Evolutionary conservation across 202 grass and related monocot species (phyloP).

Genomic region (Alloteropsis angusta): DNA sequence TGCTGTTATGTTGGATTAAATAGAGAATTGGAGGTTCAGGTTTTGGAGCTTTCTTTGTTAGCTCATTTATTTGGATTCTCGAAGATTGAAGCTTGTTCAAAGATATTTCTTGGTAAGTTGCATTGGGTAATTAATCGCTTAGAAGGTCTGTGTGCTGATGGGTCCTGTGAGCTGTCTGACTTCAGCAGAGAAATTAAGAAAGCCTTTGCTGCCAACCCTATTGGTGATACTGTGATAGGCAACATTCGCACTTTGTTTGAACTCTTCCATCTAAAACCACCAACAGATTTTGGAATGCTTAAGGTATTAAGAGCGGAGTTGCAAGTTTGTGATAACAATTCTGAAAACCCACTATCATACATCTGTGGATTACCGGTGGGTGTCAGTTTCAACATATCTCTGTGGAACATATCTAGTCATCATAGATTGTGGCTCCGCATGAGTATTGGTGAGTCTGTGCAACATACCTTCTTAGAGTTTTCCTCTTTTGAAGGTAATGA

Average conservation of each 20-base stretch:
- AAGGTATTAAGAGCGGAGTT: constrained; percentile 52
- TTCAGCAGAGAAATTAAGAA: constrained; percentile 65
- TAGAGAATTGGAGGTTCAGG: constrained; percentile 54
- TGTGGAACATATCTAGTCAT: constrained; percentile 40
- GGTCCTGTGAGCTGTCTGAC: constrained; percentile 39
- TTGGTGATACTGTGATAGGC: neutral
- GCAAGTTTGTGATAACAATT: constrained; percentile 45
- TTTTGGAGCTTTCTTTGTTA: constrained; percentile 63
- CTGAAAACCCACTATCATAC: constrained; percentile 50
- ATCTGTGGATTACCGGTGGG: constrained; percentile 70
- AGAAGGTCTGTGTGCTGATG: constrained; percentile 51
- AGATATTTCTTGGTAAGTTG: constrained; percentile 46
- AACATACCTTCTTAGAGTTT: constrained; percentile 59
- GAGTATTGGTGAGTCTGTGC: constrained; percentile 34
- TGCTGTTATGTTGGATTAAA: constrained; percentile 52
- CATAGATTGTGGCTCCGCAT: constrained; percentile 72
- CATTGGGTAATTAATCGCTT: constrained; percentile 32
- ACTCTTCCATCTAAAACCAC: constrained; percentile 43
- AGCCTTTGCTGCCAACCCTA: constrained; percentile 20
- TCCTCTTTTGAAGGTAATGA: constrained; percentile 48
- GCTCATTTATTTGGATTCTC: constrained; percentile 45
- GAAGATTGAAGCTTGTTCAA: constrained; percentile 24
- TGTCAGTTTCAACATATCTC: constrained; percentile 56
- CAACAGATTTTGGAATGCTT: constrained; percentile 43
- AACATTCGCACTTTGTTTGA: constrained; percentile 42